Evolutionary conservation across 2,329 filamentous ascomycete genomes (phyloP).

Genomic region (Colletotrichum theobromicola): DNA sequence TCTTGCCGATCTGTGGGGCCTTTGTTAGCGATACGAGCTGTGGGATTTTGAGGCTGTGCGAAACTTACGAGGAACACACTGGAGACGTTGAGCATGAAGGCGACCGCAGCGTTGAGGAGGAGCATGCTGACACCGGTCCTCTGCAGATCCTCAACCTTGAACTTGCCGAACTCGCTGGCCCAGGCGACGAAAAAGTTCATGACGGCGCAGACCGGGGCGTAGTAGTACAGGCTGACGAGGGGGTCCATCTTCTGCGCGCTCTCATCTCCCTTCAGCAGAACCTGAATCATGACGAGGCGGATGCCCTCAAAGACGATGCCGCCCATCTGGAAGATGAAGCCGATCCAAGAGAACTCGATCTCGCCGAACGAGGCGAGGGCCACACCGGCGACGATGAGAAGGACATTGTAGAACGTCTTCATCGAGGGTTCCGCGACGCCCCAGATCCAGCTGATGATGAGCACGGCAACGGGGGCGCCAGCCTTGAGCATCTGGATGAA

Average conservation of each 20-base stretch:
- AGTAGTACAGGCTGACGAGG: conserved; percentile 88
- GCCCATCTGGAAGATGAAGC: conserved; percentile 72
- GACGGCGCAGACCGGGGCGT: conserved; percentile 80
- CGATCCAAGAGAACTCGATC: conserved; percentile 70
- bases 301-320: conserved; percentile 83
- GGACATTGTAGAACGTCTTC: conserved; percentile 50
- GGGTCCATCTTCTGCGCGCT: conserved; percentile 78
- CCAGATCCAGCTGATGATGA: conserved; percentile 69
- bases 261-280: conserved; percentile 76
- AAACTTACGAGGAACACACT: conserved; percentile 81
- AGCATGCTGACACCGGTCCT: conserved; percentile 70
- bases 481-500: conserved; percentile 78
- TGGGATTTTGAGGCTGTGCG: not conserved
- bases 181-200: conserved; percentile 79
- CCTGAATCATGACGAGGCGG: conserved; percentile 85
- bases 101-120: conserved; percentile 75
- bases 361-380: conserved; percentile 63
- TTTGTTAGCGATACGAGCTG: conserved; percentile 15
- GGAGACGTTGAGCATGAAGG: conserved; percentile 81
- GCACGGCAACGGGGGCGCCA: conserved; percentile 69
- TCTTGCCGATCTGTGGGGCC: conserved; percentile 77
- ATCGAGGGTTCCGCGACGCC: conserved; percentile 53
- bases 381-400: conserved; percentile 59
- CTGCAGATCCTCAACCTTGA: conserved; percentile 71
- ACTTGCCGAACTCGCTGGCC: conserved; percentile 69